Percentiles rank a stretch among this genome's conserved stretches.
Evolutionary conservation across 805 yeast genomes (phyloP).

Genomic region (Ogataea saltuana): DNA sequence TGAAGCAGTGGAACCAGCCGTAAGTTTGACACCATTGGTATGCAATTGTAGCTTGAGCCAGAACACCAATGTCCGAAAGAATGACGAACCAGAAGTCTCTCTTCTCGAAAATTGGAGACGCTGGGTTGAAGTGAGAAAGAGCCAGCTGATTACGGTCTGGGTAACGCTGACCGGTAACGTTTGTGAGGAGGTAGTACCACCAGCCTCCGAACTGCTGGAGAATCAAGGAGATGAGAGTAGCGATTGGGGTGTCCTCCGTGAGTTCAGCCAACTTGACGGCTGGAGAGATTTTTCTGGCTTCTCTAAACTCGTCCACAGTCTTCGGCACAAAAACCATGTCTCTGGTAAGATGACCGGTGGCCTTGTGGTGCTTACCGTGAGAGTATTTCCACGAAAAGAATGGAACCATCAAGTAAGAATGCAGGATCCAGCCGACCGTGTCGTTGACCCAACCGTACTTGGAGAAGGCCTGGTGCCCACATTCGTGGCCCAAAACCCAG

Average conservation of each 20-base stretch:
- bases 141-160: constrained; percentile 46
- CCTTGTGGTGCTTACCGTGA: constrained; percentile 88
- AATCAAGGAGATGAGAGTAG: constrained; percentile 55
- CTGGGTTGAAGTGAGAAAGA: constrained; percentile 71
- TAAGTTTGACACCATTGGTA: constrained; percentile 61
- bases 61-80: constrained; percentile 71
- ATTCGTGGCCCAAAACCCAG: constrained; percentile 89
- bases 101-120: constrained; percentile 71
- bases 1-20: constrained; percentile 62
- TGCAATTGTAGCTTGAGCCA: constrained; percentile 50
- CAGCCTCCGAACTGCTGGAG: constrained; percentile 80
- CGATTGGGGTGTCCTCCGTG: constrained; percentile 73
- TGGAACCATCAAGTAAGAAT: constrained; percentile 77
- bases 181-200: constrained; percentile 62
- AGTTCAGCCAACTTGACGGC: constrained; percentile 48
- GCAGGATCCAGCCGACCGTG: constrained; percentile 79
- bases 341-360: constrained; percentile 78
- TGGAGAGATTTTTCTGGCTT: constrained; percentile 25
- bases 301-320: constrained; percentile 57
- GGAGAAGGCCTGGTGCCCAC: constrained; percentile 87
- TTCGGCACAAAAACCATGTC: constrained; percentile 86
- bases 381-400: constrained; percentile 85
- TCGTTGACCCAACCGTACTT: constrained; percentile 74
- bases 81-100: constrained; percentile 72
- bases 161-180: constrained; percentile 76